Percentiles rank a stretch among this genome's conserved stretches.
phyloP scores from a whole-genome alignment of 2,329 filamentous ascomycete species.

The Corinectria fuckeliana region DNA sequence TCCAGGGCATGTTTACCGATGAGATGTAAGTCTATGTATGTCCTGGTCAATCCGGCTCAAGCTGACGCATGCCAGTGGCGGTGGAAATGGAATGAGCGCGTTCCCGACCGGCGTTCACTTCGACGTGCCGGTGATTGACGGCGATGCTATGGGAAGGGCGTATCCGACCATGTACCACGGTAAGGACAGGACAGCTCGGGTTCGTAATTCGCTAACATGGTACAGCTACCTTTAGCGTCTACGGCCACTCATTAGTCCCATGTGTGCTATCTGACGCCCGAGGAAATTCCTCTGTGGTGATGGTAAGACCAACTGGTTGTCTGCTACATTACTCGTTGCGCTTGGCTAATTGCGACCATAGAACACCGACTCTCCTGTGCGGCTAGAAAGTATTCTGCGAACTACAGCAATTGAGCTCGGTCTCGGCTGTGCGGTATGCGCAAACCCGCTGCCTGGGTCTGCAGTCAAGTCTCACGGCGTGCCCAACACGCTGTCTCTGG shows the following conservation, averaged over 20 bases:
- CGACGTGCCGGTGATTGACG: conserved; percentile 46
- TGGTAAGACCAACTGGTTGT: conserved; percentile 26
- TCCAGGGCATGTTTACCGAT: conserved; percentile 45
- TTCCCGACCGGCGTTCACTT: conserved; percentile 44
- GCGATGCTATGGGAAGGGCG: conserved; percentile 48
- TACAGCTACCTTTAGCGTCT: conserved; percentile 47
- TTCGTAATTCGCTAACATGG: neutral
- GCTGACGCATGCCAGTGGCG: conserved; percentile 38
- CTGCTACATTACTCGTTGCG: no score
- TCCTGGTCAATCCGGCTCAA: neutral
- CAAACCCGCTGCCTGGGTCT: conserved; percentile 42
- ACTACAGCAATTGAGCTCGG: conserved; percentile 48
- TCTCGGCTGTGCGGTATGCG: conserved; percentile 45
- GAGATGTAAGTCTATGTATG: conserved; percentile 49
- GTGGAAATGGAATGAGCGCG: conserved; percentile 47
- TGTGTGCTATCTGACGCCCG: conserved; percentile 47
- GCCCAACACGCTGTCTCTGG: conserved; percentile 55
- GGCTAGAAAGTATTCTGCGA: conserved; percentile 46
- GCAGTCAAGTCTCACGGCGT: conserved; percentile 44
- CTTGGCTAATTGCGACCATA: conserved; percentile 17
- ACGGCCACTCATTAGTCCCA: conserved; percentile 45
- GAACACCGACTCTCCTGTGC: conserved; percentile 43
- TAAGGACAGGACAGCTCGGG: conserved; percentile 21
- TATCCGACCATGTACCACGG: conserved; percentile 48
- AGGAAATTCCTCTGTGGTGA: conserved; percentile 44